Evolutionary conservation across 805 yeast species (phyloP).

Genomic region (Metschnikowia colocasiae): DNA sequence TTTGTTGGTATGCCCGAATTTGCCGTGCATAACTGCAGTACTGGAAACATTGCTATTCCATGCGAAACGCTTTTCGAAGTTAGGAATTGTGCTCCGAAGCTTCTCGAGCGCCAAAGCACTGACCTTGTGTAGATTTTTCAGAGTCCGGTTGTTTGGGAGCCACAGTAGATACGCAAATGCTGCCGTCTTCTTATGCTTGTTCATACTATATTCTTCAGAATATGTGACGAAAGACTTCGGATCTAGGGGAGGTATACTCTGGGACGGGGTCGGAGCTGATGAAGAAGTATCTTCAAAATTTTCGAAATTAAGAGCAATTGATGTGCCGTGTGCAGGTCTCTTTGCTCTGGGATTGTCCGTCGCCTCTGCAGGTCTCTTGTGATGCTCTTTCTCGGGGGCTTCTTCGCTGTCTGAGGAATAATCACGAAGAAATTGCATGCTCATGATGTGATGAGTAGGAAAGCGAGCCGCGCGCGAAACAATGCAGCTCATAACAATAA

Average conservation of each 20-base stretch:
- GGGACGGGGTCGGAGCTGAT: background rate
- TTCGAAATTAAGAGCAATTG: background rate
- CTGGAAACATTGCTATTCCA: constrained; percentile 7
- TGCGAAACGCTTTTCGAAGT: constrained; percentile 6
- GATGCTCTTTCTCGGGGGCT: background rate
- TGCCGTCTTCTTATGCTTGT: constrained; percentile 12
- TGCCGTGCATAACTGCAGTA: constrained; percentile 7
- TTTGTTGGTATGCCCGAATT: constrained; percentile 9
- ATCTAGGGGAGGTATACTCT: background rate
- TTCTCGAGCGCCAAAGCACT: constrained; percentile 5
- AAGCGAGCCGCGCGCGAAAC: constrained; percentile 1
- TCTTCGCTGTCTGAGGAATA: constrained; percentile 5
- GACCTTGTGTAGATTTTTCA: constrained; percentile 5
- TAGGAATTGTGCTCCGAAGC: background rate
- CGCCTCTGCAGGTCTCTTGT: background rate
- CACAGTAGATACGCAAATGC: constrained; percentile 21
- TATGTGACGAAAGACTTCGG: constrained; percentile 7
- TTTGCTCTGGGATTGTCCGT: background rate
- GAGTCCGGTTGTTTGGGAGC: constrained; percentile 10
- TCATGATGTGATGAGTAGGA: background rate
- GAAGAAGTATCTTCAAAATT: background rate
- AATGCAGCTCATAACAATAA: background rate
- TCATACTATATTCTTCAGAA: constrained; percentile 22
- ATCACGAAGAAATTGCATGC: constrained; percentile 5
- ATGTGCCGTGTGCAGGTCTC: background rate